A percentile compares a stretch with the other conserved stretches of the same genome.
phyloP scores from a whole-genome alignment of 1,284 basidiomycete species.

The Inonotus hispidus region DNA sequence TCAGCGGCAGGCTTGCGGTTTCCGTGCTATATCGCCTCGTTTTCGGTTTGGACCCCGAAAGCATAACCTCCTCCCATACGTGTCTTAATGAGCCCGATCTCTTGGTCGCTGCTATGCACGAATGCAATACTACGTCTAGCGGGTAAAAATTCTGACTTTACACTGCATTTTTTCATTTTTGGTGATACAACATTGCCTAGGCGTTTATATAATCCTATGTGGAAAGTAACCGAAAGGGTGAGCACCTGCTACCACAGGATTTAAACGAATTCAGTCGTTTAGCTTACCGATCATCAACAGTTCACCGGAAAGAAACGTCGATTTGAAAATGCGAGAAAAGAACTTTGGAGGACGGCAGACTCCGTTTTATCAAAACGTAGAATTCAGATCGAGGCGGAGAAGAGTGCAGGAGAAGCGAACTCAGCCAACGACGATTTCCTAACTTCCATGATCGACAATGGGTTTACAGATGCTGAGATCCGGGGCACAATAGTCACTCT shows the following conservation, averaged over 20 bases:
- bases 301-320: not conserved
- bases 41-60: conserved; percentile 10
- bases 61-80: not conserved
- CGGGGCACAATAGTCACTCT: conserved; percentile 25
- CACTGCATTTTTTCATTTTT: not conserved
- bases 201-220: conserved; percentile 22
- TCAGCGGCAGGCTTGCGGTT: conserved; percentile 21
- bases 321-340: not conserved
- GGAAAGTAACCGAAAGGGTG: conserved; percentile 21
- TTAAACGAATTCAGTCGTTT: not conserved
- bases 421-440: not conserved
- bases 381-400: not conserved
- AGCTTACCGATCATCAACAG: no score
- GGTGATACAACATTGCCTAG: conserved; percentile 13
- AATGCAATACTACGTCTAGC: not conserved
- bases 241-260: not conserved
- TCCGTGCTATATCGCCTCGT: conserved; percentile 23
- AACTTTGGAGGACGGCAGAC: not conserved
- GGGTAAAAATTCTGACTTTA: not conserved
- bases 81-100: conserved; percentile 1
- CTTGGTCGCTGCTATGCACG: not conserved
- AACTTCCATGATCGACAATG: not conserved
- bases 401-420: not conserved
- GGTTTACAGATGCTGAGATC: conserved; percentile 3
- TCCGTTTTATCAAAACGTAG: not conserved